These are phyloP conservation scores for Yamadazyma nakazawae DNA, from an alignment of 805 yeast genomes.

Conservation along the genomic window DNA sequence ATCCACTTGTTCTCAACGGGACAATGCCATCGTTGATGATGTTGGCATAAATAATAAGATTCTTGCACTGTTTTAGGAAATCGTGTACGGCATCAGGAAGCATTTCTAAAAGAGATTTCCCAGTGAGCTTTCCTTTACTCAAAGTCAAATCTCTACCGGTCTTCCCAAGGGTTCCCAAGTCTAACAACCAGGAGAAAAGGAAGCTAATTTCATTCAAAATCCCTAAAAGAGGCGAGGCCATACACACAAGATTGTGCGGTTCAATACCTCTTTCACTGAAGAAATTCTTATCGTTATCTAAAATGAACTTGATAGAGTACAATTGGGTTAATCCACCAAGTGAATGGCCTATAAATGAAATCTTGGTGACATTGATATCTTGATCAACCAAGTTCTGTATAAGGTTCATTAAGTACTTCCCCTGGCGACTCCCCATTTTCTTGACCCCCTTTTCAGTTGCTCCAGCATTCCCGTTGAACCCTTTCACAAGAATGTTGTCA, in stretches of 20 bases:
- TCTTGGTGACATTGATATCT: conserved; percentile 20
- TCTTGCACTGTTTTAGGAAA: conserved; percentile 27
- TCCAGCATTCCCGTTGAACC: conserved; percentile 40
- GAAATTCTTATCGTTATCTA: conserved; percentile 25
- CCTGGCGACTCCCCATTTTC: conserved; percentile 32
- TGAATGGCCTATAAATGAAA: conserved; percentile 44
- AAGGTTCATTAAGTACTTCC: conserved; percentile 24
- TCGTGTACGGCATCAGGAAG: conserved; percentile 39
- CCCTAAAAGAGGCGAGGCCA: conserved; percentile 44
- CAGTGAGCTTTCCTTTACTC: conserved; percentile 27
- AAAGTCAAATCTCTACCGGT: conserved; percentile 45
- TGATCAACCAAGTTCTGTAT: conserved; percentile 20
- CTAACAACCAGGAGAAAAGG: conserved; percentile 38
- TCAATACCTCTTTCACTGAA: conserved; percentile 24
- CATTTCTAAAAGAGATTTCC: conserved; percentile 35
- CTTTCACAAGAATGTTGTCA: conserved; percentile 37
- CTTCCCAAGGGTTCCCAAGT: conserved; percentile 43
- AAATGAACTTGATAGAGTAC: conserved; percentile 36
- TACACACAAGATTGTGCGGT: conserved; percentile 33
- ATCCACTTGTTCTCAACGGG: conserved; percentile 42
- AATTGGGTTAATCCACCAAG: conserved; percentile 43
- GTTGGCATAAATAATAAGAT: conserved; percentile 41
- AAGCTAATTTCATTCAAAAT: conserved; percentile 40
- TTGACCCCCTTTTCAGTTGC: conserved; percentile 40
- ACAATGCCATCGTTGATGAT: conserved; percentile 46